These are phyloP conservation scores for Blastobotrys parvus DNA, from an alignment of 805 yeast genomes.

Conservation along the genomic window DNA sequence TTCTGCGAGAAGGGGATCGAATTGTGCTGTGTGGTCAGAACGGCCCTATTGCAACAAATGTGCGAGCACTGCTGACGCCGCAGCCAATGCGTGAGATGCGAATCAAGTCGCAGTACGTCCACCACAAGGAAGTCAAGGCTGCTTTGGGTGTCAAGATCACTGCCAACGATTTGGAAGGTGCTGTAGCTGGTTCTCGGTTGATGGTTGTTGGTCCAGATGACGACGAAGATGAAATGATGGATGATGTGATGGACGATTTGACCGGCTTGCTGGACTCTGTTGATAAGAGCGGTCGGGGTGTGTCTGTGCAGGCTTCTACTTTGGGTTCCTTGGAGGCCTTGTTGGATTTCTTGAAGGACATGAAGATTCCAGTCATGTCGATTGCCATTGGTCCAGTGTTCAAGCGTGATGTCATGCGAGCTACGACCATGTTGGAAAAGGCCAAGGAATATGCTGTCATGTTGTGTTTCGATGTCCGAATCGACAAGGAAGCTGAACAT, in stretches of 20 bases:
- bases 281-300: constrained; percentile 94
- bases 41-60: constrained; percentile 95
- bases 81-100: constrained; percentile 96
- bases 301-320: constrained; percentile 96
- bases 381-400: constrained; percentile 97
- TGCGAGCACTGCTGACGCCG: constrained; percentile 93
- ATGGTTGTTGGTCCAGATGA: constrained; percentile 94
- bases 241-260: constrained; percentile 97
- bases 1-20: constrained; percentile 88
- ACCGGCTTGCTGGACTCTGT: constrained; percentile 92
- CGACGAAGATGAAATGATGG: constrained; percentile 95
- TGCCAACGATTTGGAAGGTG: constrained; percentile 95
- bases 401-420: constrained; percentile 97
- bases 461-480: constrained; percentile 96
- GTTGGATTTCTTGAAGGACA: constrained; percentile 90
- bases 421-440: constrained; percentile 91
- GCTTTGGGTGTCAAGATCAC: constrained; percentile 98
- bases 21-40: constrained; percentile 95
- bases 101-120: constrained; percentile 91
- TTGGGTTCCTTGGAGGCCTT: constrained; percentile 97
- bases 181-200: constrained; percentile 97
- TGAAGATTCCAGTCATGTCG: constrained; percentile 99
- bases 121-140: constrained; percentile 96
- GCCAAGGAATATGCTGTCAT: constrained; percentile 95
- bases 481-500: constrained; percentile 97